Conservation (phyloP, 2,329 filamentous ascomycete genomes). For the Volutella citrinella region DNA sequence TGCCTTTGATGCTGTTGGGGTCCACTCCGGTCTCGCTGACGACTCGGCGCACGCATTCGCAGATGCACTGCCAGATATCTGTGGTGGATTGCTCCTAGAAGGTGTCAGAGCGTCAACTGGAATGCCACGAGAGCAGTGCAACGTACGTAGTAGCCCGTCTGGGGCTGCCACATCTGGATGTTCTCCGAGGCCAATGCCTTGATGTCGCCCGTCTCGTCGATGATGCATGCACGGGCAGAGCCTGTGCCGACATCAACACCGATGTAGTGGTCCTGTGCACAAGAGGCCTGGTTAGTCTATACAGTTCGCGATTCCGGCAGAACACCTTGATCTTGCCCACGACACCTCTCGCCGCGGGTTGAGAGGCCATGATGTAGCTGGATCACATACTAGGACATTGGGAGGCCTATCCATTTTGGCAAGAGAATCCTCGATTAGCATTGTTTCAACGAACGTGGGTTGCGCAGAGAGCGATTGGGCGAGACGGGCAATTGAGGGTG, state of each 20-base stretch:
- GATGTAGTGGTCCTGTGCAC: slow-evolving; percentile 58
- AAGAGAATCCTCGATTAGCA: slow-evolving; percentile 12
- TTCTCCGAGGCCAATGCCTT: slow-evolving; percentile 69
- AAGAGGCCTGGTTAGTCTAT: slow-evolving; percentile 13
- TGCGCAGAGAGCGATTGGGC: slow-evolving; percentile 5
- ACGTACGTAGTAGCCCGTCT: slow-evolving; percentile 70
- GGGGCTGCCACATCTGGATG: slow-evolving; percentile 77
- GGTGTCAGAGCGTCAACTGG: no score
- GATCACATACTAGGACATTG: slow-evolving; percentile 30
- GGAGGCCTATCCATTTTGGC: slow-evolving; percentile 31
- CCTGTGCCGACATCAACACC: slow-evolving; percentile 97
- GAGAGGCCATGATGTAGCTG: no score
- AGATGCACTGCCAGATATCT: slow-evolving; percentile 96
- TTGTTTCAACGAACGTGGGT: no score
- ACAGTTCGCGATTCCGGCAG: no score
- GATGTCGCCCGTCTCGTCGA: slow-evolving; percentile 89
- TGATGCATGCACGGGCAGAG: slow-evolving; percentile 92
- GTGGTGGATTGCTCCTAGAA: slow-evolving; percentile 89
- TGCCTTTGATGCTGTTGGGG: slow-evolving; percentile 72
- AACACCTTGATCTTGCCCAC: no score
- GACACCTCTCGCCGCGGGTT: no score
- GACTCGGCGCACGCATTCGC: slow-evolving; percentile 78
- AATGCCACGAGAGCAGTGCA: no score
- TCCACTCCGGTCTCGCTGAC: slow-evolving; percentile 80
- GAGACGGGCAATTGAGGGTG: slow-evolving; percentile 4